Percentiles rank a stretch among this genome's conserved stretches.
phyloP scores from a whole-genome alignment of 1,284 basidiomycete genomes.

The Anthracocystis panici-leucophaei region DNA sequence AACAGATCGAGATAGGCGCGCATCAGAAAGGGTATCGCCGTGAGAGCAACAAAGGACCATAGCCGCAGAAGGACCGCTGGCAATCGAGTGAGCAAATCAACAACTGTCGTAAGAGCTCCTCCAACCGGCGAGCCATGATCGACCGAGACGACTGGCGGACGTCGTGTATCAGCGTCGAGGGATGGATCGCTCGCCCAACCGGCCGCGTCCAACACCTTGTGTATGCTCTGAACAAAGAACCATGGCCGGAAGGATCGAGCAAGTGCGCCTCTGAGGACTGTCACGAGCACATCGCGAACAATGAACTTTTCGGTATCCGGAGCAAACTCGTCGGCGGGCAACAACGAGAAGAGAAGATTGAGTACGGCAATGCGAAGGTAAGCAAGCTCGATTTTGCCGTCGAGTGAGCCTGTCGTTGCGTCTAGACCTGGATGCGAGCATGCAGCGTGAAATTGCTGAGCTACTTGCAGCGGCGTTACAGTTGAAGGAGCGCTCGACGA shows the following conservation, averaged over 20 bases:
- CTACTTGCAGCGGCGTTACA: constrained; percentile 20
- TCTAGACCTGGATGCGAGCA: constrained; percentile 46
- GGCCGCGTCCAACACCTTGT: constrained; percentile 40
- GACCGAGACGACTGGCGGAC: neutral
- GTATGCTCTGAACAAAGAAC: constrained; percentile 51
- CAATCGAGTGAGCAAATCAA: constrained; percentile 17
- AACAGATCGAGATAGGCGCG: constrained; percentile 45
- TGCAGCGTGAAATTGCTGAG: constrained; percentile 26
- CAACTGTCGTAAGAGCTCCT: neutral
- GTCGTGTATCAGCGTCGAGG: neutral
- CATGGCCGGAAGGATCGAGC: constrained; percentile 42
- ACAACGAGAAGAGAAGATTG: constrained; percentile 33
- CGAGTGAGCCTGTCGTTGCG: constrained; percentile 17
- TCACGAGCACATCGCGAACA: constrained; percentile 48
- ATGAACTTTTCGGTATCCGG: constrained; percentile 53
- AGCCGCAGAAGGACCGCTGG: constrained; percentile 23
- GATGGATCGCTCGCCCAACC: constrained; percentile 29
- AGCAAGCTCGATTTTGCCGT: constrained; percentile 39
- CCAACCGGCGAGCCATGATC: neutral
- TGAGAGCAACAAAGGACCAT: constrained; percentile 32
- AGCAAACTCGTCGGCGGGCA: constrained; percentile 48
- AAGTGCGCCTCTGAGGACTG: constrained; percentile 41
- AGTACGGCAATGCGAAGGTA: constrained; percentile 43
- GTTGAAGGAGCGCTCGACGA: neutral
- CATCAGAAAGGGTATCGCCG: constrained; percentile 30